Percentiles rank a stretch among this genome's conserved stretches.
Conservation (phyloP, 176 grass and related monocot genomes). For the Aegilops umbellulata region DNA sequence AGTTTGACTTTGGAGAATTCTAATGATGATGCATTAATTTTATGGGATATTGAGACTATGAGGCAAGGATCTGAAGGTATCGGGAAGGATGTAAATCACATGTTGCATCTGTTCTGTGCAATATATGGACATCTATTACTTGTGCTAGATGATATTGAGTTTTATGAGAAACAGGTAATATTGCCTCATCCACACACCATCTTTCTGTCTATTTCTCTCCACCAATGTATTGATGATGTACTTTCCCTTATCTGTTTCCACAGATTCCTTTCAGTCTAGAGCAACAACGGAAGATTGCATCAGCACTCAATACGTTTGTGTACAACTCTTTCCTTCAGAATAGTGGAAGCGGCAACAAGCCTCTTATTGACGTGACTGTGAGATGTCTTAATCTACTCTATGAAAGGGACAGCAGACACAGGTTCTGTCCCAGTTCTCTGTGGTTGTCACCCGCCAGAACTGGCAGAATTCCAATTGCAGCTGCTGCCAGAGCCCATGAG, state of each 20-base stretch:
- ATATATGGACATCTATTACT: conserved; percentile 85
- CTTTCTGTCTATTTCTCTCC: not conserved
- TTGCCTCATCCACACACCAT: not conserved
- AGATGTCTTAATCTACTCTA: conserved; percentile 94
- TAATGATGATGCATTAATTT: conserved; percentile 51
- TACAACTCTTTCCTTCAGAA: conserved; percentile 78
- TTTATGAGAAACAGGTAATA: conserved; percentile 92
- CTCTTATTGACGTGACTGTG: conserved; percentile 65
- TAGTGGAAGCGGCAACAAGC: conserved; percentile 47
- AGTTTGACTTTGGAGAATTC: conserved; percentile 35
- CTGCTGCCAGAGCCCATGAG: conserved; percentile 76
- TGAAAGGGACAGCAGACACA: conserved; percentile 93
- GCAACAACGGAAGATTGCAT: conserved; percentile 78
- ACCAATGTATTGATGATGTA: not conserved
- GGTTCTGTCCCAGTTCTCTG: conserved; percentile 72
- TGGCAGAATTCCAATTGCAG: conserved; percentile 67
- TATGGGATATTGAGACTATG: conserved; percentile 85
- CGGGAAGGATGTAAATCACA: conserved; percentile 48
- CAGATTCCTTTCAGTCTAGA: conserved; percentile 84
- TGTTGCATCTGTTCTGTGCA: conserved; percentile 89
- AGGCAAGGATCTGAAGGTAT: conserved; percentile 66
- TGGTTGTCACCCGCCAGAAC: conserved; percentile 92
- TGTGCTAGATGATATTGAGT: conserved; percentile 96
- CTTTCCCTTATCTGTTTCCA: conserved; percentile 22
- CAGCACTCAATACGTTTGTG: conserved; percentile 90